Conservation (phyloP, 768 basidiomycete genomes). For the Amanita pallidorosea region DNA sequence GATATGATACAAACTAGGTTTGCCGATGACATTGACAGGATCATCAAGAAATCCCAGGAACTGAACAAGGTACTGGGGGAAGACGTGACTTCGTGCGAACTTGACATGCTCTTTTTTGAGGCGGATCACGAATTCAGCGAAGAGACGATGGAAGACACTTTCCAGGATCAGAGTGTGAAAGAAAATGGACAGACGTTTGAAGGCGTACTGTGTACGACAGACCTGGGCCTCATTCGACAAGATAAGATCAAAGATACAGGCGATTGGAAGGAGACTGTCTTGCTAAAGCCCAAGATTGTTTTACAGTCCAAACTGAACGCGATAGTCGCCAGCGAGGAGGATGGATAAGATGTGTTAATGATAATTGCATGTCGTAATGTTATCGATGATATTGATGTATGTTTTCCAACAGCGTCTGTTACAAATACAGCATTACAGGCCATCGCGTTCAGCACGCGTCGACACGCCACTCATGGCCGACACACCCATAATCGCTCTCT, state of each 20-base stretch:
- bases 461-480: neutral
- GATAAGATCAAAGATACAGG: slow-evolving; percentile 26
- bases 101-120: slow-evolving; percentile 37
- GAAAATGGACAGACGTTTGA: slow-evolving; percentile 14
- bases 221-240: slow-evolving; percentile 37
- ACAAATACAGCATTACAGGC: neutral
- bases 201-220: slow-evolving; percentile 43
- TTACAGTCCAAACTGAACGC: slow-evolving; percentile 30
- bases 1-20: slow-evolving; percentile 32
- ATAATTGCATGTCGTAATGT: too few relatives aligned
- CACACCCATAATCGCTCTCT: neutral
- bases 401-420: neutral
- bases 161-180: slow-evolving; percentile 11
- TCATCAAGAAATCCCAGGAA: slow-evolving; percentile 34
- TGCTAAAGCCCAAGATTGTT: slow-evolving; percentile 48
- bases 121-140: slow-evolving; percentile 31
- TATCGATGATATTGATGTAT: neutral
- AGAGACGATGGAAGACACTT: slow-evolving; percentile 34
- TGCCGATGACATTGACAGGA: slow-evolving; percentile 25
- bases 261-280: slow-evolving; percentile 31
- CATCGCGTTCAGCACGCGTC: too few relatives aligned
- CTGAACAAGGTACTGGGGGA: slow-evolving; percentile 51
- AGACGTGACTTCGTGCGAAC: slow-evolving; percentile 44
- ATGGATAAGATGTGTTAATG: too few relatives aligned
- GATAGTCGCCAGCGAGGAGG: slow-evolving; percentile 14